Conservation (phyloP, 345 rosid genomes). For the Citrus medica region DNA sequence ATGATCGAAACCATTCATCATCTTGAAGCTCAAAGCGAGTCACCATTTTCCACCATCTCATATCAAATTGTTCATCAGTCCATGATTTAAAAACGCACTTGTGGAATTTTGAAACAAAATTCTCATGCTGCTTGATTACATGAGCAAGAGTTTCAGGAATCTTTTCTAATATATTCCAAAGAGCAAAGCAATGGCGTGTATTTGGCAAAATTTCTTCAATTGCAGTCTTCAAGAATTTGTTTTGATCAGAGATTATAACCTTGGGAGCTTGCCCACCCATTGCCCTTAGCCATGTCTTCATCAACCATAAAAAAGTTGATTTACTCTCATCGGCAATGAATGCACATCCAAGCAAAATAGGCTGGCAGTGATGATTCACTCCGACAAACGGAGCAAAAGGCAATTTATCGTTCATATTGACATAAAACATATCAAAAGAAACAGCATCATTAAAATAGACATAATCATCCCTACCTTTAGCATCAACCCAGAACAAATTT, state of each 20-base stretch:
- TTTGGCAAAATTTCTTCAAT: conserved; percentile 47
- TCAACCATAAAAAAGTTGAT: conserved; percentile 45
- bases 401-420: conserved; percentile 44
- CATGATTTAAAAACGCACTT: conserved; percentile 57
- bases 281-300: conserved; percentile 61
- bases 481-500: conserved; percentile 58
- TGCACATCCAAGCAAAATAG: conserved; percentile 56
- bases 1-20: conserved; percentile 40
- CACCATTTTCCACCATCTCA: conserved; percentile 63
- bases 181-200: conserved; percentile 43
- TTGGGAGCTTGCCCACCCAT: conserved; percentile 53
- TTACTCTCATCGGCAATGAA: conserved; percentile 48
- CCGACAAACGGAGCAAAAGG: conserved; percentile 55
- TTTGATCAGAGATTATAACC: conserved; percentile 47
- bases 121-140: conserved; percentile 34
- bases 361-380: conserved; percentile 56
- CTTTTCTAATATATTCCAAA: conserved; percentile 51
- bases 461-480: conserved; percentile 52
- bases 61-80: conserved; percentile 47
- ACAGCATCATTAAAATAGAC: conserved; percentile 48
- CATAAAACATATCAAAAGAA: conserved; percentile 42
- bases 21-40: conserved; percentile 46
- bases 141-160: conserved; percentile 39
- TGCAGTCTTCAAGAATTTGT: conserved; percentile 34
- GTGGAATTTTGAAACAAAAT: conserved; percentile 38